A percentile compares a stretch with the other conserved stretches of the same genome.
phyloP scores from a whole-genome alignment of 2,329 filamentous ascomycete species.

The Cladophialophora psammophila region DNA sequence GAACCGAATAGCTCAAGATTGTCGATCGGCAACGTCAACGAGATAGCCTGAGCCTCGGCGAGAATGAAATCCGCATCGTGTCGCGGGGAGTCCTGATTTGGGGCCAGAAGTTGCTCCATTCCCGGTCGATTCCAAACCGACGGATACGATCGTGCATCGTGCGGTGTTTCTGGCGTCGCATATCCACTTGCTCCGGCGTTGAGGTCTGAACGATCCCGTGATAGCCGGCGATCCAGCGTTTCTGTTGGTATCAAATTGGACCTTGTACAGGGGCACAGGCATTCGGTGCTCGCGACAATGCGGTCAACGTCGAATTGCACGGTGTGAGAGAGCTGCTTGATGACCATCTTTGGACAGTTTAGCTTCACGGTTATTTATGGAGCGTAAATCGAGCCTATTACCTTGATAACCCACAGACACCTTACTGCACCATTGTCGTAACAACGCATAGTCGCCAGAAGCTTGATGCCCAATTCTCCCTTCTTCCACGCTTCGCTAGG shows the following conservation, averaged over 20 bases:
- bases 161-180: slow-evolving; percentile 23
- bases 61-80: slow-evolving; percentile 30
- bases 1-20: slow-evolving; percentile 14
- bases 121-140: slow-evolving; percentile 23
- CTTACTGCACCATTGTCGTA: slow-evolving; percentile 30
- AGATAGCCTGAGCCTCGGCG: slow-evolving; percentile 28
- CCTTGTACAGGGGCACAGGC: slow-evolving; percentile 25
- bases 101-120: slow-evolving; percentile 11
- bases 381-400: neutral
- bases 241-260: slow-evolving; percentile 16
- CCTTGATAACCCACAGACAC: slow-evolving; percentile 34
- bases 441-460: slow-evolving; percentile 34
- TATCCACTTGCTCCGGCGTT: slow-evolving; percentile 17
- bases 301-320: slow-evolving; percentile 38
- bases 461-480: slow-evolving; percentile 32
- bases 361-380: neutral
- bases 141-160: slow-evolving; percentile 18
- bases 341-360: slow-evolving; percentile 29
- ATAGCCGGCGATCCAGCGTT: slow-evolving; percentile 16
- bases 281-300: slow-evolving; percentile 31
- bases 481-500: slow-evolving; percentile 40
- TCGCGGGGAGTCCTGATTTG: slow-evolving; percentile 18
- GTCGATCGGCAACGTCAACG: slow-evolving; percentile 27
- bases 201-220: slow-evolving; percentile 10
- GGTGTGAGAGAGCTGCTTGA: slow-evolving; percentile 37